Percentiles rank a stretch among this genome's conserved stretches.
These are phyloP conservation scores for Yamadazyma friedrichii DNA, from an alignment of 1,139 yeast species.

Conservation along the genomic window DNA sequence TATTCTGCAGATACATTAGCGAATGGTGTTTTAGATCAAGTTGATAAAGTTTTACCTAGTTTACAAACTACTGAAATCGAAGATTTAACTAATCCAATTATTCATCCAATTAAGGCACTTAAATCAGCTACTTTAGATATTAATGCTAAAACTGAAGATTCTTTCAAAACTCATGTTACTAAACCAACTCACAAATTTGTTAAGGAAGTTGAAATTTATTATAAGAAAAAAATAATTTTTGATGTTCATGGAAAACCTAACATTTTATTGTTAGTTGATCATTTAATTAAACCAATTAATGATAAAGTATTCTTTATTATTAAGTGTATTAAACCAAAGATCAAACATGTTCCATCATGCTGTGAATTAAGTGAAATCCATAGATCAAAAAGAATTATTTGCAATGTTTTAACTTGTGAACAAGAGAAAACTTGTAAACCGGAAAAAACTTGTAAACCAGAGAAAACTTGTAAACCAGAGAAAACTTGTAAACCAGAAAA, in stretches of 20 bases:
- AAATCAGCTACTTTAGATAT: slow-evolving; percentile 5
- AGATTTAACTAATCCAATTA: slow-evolving; percentile 42
- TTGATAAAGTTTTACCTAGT: slow-evolving; percentile 37
- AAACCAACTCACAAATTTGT: slow-evolving; percentile 43
- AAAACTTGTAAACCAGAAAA: too few relatives aligned
- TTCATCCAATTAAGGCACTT: slow-evolving; percentile 32
- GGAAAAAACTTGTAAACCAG: too few relatives aligned
- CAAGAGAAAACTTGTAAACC: neutral
- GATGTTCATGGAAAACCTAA: slow-evolving; percentile 63
- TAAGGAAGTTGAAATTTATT: slow-evolving; percentile 37
- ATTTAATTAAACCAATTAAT: slow-evolving; percentile 61
- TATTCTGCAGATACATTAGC: slow-evolving; percentile 29
- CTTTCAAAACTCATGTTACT: slow-evolving; percentile 21
- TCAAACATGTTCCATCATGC: slow-evolving; percentile 39
- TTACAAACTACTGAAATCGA: slow-evolving; percentile 38
- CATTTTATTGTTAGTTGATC: slow-evolving; percentile 60
- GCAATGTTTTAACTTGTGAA: slow-evolving; percentile 29
- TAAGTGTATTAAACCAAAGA: slow-evolving; percentile 37
- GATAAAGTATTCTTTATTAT: slow-evolving; percentile 47
- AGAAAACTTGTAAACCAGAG: too few relatives aligned
- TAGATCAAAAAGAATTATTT: slow-evolving; percentile 44
- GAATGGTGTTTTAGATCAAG: slow-evolving; percentile 29
- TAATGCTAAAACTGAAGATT: slow-evolving; percentile 18
- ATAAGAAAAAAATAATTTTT: slow-evolving; percentile 34
- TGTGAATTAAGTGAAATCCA: slow-evolving; percentile 52